phyloP scores from a whole-genome alignment of 2,329 filamentous ascomycete genomes.

The Ustulina deusta region DNA sequence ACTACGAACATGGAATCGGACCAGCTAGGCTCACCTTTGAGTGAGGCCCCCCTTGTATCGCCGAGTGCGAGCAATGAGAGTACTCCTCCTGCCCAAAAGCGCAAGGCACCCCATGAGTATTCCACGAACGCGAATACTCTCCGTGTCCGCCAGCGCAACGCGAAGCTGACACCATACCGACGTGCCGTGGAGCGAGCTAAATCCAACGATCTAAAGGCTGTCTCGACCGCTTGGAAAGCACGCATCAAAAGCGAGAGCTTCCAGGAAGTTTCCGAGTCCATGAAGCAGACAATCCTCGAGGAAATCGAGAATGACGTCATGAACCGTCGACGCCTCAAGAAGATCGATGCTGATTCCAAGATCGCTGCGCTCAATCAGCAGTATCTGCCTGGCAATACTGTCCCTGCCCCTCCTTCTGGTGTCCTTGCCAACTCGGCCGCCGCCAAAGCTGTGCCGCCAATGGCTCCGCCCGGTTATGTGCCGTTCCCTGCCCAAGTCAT shows the following conservation, averaged over 20 bases:
- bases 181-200: slow-evolving; percentile 41
- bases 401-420: not conserved
- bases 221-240: slow-evolving; percentile 39
- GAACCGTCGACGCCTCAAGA: slow-evolving; percentile 38
- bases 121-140: slow-evolving; percentile 46
- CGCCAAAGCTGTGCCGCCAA: not conserved
- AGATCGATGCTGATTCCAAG: slow-evolving; percentile 33
- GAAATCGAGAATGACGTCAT: slow-evolving; percentile 38
- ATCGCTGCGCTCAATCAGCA: slow-evolving; percentile 7
- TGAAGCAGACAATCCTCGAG: slow-evolving; percentile 29
- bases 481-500: not conserved
- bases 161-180: slow-evolving; percentile 32
- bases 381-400: not conserved
- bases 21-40: not conserved
- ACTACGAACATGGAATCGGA: slow-evolving; percentile 10
- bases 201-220: slow-evolving; percentile 42
- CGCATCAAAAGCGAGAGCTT: slow-evolving; percentile 27
- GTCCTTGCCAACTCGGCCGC: not conserved
- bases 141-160: slow-evolving; percentile 43
- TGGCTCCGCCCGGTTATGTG: slow-evolving; percentile 25
- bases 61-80: too few species aligned
- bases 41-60: not conserved
- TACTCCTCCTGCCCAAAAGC: not conserved
- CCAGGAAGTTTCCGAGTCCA: slow-evolving; percentile 11
- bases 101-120: slow-evolving; percentile 42